phyloP scores from a whole-genome alignment of 2,329 filamentous ascomycete species.

The Nemania sp. region DNA sequence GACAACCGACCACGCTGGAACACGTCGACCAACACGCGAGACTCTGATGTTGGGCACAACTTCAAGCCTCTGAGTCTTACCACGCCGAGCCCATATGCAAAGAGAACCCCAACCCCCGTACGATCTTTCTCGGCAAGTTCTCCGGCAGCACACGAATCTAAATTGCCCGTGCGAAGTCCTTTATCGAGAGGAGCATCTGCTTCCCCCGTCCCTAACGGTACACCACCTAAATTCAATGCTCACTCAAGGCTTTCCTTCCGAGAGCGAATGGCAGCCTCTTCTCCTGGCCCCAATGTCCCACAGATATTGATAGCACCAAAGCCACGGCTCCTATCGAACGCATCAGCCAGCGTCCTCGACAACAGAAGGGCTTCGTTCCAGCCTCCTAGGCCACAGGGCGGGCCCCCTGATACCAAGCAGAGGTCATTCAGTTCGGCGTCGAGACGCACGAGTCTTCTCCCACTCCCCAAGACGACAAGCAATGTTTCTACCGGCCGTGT shows the following conservation, averaged over 20 bases:
- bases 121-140: slow-evolving; percentile 51
- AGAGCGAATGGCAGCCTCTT: slow-evolving; percentile 52
- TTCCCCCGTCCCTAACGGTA: slow-evolving; percentile 52
- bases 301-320: slow-evolving; percentile 52
- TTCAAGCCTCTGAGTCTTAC: slow-evolving; percentile 66
- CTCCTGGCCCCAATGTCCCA: slow-evolving; percentile 54
- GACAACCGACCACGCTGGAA: slow-evolving; percentile 75
- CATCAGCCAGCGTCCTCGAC: slow-evolving; percentile 49
- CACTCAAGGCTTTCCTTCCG: slow-evolving; percentile 57
- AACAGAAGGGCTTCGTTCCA: slow-evolving; percentile 60
- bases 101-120: slow-evolving; percentile 47
- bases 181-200: slow-evolving; percentile 52
- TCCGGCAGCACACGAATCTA: slow-evolving; percentile 49
- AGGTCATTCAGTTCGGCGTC: slow-evolving; percentile 60
- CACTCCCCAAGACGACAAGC: slow-evolving; percentile 47
- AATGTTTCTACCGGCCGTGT: slow-evolving; percentile 21
- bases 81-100: slow-evolving; percentile 62
- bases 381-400: slow-evolving; percentile 46
- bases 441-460: slow-evolving; percentile 59
- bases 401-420: slow-evolving; percentile 38
- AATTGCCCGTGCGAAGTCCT: slow-evolving; percentile 56
- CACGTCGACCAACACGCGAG: slow-evolving; percentile 63
- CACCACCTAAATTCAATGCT: slow-evolving; percentile 49
- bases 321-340: slow-evolving; percentile 48
- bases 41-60: slow-evolving; percentile 69